A percentile compares a stretch with the other conserved stretches of the same genome.
Evolutionary conservation across 176 grass and related monocot species (phyloP).

Genomic region (Zea luxurians): DNA sequence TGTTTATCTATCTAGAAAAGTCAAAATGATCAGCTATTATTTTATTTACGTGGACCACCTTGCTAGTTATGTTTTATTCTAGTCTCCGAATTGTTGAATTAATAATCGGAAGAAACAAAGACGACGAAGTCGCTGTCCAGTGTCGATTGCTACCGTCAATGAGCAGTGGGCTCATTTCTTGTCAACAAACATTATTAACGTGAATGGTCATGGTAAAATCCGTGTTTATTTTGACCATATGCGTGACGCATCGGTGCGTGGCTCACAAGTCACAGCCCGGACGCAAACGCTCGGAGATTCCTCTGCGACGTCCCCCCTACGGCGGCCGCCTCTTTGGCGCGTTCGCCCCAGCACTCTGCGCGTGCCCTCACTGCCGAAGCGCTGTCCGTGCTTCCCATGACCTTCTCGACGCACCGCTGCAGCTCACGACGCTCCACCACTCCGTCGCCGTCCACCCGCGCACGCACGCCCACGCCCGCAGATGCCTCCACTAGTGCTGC

Average conservation of each 20-base stretch:
- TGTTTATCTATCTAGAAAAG: no score
- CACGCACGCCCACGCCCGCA: slow-evolving; percentile 42
- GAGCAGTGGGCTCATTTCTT: background rate
- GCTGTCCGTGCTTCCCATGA: slow-evolving; percentile 29
- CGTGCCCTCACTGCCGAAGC: slow-evolving; percentile 24
- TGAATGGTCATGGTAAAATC: background rate
- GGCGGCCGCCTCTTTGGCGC: slow-evolving; percentile 17
- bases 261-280: background rate
- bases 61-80: no score
- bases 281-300: slow-evolving; percentile 45
- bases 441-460: background rate
- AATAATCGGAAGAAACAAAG: no score
- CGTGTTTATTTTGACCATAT: background rate
- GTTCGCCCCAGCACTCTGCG: slow-evolving; percentile 9
- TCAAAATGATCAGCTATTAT: no score
- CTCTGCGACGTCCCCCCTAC: slow-evolving; percentile 26
- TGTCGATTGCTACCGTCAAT: background rate
- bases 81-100: no score
- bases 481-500: slow-evolving; percentile 45
- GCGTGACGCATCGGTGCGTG: background rate
- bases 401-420: slow-evolving; percentile 43
- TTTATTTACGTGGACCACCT: no score
- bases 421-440: slow-evolving; percentile 44
- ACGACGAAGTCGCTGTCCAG: no score
- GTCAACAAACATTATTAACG: background rate